Evolutionary conservation across 805 yeast genomes (phyloP).

Genomic region (Isabelozyma rhagii): DNA sequence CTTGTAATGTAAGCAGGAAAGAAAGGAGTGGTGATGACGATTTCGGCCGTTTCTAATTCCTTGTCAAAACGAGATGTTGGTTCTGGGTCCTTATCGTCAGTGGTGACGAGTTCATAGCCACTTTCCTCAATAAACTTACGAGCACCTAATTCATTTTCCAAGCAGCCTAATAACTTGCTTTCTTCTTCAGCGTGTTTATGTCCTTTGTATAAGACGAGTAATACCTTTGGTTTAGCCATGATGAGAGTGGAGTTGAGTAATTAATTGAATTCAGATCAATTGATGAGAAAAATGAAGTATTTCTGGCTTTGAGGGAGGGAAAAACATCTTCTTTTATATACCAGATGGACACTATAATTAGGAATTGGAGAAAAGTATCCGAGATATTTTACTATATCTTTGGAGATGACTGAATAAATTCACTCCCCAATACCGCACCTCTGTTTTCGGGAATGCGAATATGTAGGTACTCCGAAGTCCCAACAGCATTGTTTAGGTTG

Average conservation of each 20-base stretch:
- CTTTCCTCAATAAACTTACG: conserved; percentile 58
- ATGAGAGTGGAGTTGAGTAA: neutral
- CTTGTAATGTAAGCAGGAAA: conserved; percentile 73
- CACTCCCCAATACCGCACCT: neutral
- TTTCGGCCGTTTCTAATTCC: conserved; percentile 68
- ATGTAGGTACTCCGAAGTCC: too few relatives aligned
- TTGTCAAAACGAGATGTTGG: conserved; percentile 55
- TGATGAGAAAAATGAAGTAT: neutral
- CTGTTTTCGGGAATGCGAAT: too few relatives aligned
- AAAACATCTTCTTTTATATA: neutral
- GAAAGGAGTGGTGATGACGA: conserved; percentile 79
- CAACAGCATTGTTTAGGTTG: too few relatives aligned
- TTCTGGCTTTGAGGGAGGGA: neutral
- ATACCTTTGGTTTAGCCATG: conserved; percentile 31
- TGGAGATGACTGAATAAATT: too few relatives aligned
- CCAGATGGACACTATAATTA: too few relatives aligned
- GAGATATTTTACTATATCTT: neutral
- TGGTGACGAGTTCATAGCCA: conserved; percentile 66
- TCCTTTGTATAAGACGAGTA: conserved; percentile 59
- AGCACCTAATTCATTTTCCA: conserved; percentile 75
- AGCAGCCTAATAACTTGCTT: conserved; percentile 61
- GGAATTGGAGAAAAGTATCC: neutral
- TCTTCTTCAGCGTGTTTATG: conserved; percentile 58
- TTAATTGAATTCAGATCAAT: neutral
- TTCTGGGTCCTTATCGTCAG: conserved; percentile 66